These are phyloP conservation scores for Lobulomyces angularis DNA, from an alignment of 192 early-diverging fungal species.

Conservation along the genomic window DNA sequence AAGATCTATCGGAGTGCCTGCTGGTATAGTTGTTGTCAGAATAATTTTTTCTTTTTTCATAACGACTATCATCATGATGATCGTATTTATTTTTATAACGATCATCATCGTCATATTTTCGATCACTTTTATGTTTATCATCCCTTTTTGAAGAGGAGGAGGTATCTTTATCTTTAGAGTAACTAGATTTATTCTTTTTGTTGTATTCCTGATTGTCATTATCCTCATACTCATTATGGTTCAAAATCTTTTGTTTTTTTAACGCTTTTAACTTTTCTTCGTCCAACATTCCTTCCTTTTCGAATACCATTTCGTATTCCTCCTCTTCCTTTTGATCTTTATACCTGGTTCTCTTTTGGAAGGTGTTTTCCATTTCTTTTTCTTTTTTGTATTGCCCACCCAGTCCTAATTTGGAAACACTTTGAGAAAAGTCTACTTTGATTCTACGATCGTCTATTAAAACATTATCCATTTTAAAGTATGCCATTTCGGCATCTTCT, in stretches of 20 bases:
- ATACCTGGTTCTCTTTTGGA: constrained; percentile 20
- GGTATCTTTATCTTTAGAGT: no score
- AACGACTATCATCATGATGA: no score
- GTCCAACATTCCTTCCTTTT: constrained; percentile 24
- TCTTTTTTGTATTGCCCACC: constrained; percentile 10
- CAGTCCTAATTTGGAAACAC: constrained; percentile 56
- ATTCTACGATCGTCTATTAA: constrained; percentile 91
- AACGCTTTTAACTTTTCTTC: constrained; percentile 21
- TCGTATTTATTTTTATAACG: no score
- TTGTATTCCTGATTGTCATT: neutral
- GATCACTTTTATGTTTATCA: no score
- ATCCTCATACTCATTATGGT: neutral
- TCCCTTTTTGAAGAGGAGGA: no score
- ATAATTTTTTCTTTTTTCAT: no score
- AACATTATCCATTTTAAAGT: constrained; percentile 95
- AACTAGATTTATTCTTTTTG: no score
- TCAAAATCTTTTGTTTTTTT: neutral
- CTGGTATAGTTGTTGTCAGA: no score
- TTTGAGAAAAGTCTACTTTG: constrained; percentile 96
- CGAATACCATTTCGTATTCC: constrained; percentile 30
- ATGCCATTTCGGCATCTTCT: constrained; percentile 79
- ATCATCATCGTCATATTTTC: no score
- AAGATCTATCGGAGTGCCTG: no score
- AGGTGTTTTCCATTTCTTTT: constrained; percentile 16
- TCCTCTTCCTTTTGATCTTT: constrained; percentile 11